Percentiles rank a stretch among this genome's conserved stretches.
phyloP scores from a whole-genome alignment of 352 stramenopile species.

The Bremia lactucae region DNA sequence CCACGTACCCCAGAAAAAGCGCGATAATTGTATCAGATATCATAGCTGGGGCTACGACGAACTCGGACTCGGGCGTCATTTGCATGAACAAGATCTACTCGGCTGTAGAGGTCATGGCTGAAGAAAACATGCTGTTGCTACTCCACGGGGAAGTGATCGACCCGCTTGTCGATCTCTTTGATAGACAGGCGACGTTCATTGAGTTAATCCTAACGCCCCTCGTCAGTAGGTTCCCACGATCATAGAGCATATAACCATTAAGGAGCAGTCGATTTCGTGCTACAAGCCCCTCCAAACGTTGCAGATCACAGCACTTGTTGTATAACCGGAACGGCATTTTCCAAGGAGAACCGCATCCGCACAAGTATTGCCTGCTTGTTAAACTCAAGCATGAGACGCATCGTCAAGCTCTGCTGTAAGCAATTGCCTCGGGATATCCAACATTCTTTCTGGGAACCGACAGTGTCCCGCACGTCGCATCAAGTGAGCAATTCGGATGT shows the following conservation, averaged over 20 bases:
- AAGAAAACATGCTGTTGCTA: slow-evolving; percentile 87
- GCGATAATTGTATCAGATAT: slow-evolving; percentile 2
- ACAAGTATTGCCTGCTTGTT: slow-evolving; percentile 99
- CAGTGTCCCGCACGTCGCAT: slow-evolving; percentile 90
- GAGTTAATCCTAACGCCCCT: slow-evolving; percentile 91
- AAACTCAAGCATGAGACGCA: slow-evolving; percentile 95
- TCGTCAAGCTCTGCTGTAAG: slow-evolving; percentile 84
- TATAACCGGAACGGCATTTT: slow-evolving; percentile 97
- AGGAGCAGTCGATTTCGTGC: slow-evolving; percentile 94
- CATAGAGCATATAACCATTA: slow-evolving; percentile 99
- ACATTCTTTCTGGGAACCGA: slow-evolving; percentile 99
- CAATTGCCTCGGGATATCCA: slow-evolving; percentile 82
- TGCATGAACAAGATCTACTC: slow-evolving; percentile 91
- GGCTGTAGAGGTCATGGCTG: slow-evolving; percentile 66
- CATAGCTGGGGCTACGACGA: slow-evolving; percentile 93
- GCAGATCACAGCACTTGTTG: slow-evolving; percentile 95
- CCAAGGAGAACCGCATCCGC: slow-evolving; percentile 91
- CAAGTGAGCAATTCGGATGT: slow-evolving; percentile 86
- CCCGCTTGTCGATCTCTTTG: slow-evolving; percentile 93
- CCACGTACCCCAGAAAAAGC: too few relatives aligned
- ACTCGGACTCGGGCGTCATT: slow-evolving; percentile 96
- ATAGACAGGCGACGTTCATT: slow-evolving; percentile 95
- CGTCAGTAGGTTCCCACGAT: slow-evolving; percentile 89
- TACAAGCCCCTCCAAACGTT: slow-evolving; percentile 80
- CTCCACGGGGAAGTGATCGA: slow-evolving; percentile 96